Evolutionary conservation across 2,329 filamentous ascomycete genomes (phyloP).

Genomic region (Penicillium decumbens): DNA sequence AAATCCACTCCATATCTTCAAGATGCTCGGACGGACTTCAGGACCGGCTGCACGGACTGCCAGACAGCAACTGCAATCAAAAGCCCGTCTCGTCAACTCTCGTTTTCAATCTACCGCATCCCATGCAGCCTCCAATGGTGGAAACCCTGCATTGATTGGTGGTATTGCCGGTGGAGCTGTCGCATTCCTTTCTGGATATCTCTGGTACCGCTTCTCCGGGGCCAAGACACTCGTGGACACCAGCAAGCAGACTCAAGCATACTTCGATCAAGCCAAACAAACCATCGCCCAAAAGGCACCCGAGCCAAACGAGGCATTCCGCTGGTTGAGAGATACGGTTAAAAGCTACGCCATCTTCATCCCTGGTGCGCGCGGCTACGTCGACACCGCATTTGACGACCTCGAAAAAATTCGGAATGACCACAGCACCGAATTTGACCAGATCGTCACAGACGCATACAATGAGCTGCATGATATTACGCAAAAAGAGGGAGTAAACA

Average conservation of each 20-base stretch:
- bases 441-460: slow-evolving; percentile 64
- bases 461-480: slow-evolving; percentile 60
- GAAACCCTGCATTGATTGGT: slow-evolving; percentile 39
- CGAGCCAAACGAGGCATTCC: slow-evolving; percentile 61
- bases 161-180: slow-evolving; percentile 49
- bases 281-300: slow-evolving; percentile 61
- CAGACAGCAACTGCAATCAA: no score
- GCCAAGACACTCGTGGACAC: slow-evolving; percentile 47
- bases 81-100: slow-evolving; percentile 10
- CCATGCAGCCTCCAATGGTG: slow-evolving; percentile 18
- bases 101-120: slow-evolving; percentile 30
- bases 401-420: slow-evolving; percentile 63
- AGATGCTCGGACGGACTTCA: no score
- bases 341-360: slow-evolving; percentile 67
- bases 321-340: slow-evolving; percentile 60
- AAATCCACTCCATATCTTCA: no score
- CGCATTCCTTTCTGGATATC: slow-evolving; percentile 47
- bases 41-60: no score
- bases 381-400: slow-evolving; percentile 66
- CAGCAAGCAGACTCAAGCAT: slow-evolving; percentile 54
- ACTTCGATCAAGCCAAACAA: slow-evolving; percentile 57
- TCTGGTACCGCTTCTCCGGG: slow-evolving; percentile 53
- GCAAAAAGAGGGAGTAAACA: slow-evolving; percentile 55
- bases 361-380: slow-evolving; percentile 63
- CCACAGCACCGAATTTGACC: slow-evolving; percentile 65